A percentile compares a stretch with the other conserved stretches of the same genome.
Evolutionary conservation across 768 basidiomycete species (phyloP).

Genomic region (Daedalea quercina): DNA sequence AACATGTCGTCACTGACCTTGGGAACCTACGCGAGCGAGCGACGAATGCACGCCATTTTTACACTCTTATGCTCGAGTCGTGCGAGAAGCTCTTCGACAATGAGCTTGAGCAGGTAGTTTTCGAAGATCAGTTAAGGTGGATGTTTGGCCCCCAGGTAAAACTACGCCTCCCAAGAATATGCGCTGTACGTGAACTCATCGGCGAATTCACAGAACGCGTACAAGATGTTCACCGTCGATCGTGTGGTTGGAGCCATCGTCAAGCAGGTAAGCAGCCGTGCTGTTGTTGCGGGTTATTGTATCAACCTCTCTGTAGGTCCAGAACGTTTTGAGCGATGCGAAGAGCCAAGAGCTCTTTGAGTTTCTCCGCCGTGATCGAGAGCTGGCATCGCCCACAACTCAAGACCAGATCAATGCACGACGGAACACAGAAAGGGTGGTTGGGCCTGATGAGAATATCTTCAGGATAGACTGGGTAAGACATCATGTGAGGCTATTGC

Average conservation of each 20-base stretch:
- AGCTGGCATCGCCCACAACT: slow-evolving; percentile 48
- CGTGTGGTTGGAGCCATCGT: slow-evolving; percentile 84
- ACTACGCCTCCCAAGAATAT: not conserved
- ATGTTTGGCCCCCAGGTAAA: slow-evolving; percentile 80
- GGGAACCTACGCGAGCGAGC: slow-evolving; percentile 24
- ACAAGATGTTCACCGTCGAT: slow-evolving; percentile 90
- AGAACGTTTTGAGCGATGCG: slow-evolving; percentile 58
- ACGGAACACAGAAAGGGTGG: slow-evolving; percentile 58
- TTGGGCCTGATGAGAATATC: slow-evolving; percentile 72
- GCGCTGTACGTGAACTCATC: not conserved
- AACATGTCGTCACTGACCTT: slow-evolving; percentile 33
- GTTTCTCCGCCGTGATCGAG: slow-evolving; percentile 60
- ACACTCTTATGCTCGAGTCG: slow-evolving; percentile 76
- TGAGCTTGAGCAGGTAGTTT: slow-evolving; percentile 78
- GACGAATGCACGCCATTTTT: slow-evolving; percentile 59
- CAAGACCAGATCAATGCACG: slow-evolving; percentile 70
- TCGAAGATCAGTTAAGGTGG: slow-evolving; percentile 86
- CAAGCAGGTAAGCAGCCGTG: slow-evolving; percentile 59
- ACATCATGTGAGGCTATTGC: not conserved
- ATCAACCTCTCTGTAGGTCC: slow-evolving; percentile 35
- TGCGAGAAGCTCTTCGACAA: slow-evolving; percentile 91
- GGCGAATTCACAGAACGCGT: slow-evolving; percentile 47
- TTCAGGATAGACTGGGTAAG: slow-evolving; percentile 79
- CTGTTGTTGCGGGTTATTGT: not conserved
- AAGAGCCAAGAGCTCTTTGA: slow-evolving; percentile 72